These are phyloP conservation scores for Laguncularia racemosa DNA, from an alignment of 345 rosid species.

Conservation along the genomic window DNA sequence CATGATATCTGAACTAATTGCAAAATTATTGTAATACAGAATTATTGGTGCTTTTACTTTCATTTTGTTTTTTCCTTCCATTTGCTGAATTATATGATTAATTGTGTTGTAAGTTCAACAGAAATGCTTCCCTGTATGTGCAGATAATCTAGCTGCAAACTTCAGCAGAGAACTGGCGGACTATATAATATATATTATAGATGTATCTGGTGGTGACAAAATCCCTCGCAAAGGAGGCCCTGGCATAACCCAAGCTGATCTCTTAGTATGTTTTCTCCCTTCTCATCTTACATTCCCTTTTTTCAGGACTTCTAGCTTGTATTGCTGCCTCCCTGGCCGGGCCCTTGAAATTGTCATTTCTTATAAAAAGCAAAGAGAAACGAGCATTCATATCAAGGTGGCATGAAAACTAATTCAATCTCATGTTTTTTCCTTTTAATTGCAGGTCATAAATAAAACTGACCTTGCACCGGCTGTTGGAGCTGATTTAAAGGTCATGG, in stretches of 20 bases:
- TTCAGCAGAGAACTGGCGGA: constrained; percentile 96
- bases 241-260: constrained; percentile 97
- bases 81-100: not conserved
- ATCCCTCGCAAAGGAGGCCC: constrained; percentile 98
- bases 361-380: no score
- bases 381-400: not conserved
- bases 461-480: constrained; percentile 91
- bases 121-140: constrained; percentile 7
- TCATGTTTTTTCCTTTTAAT: not conserved
- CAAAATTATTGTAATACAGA: no score
- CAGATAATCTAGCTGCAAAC: constrained; percentile 96
- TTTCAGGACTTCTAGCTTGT: not conserved
- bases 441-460: constrained; percentile 89
- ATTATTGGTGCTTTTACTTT: not conserved
- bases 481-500: constrained; percentile 82
- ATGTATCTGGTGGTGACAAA: constrained; percentile 91
- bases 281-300: not conserved
- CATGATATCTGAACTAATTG: no score
- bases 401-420: not conserved
- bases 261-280: constrained; percentile 42
- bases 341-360: no score
- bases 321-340: no score
- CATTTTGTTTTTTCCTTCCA: not conserved
- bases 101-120: not conserved
- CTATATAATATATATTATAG: constrained; percentile 88